Evolutionary conservation across 805 yeast species (phyloP), one percentile per base, ranked within the genome.

Genomic region (Teunomyces barrocoloradensis): DNA sequence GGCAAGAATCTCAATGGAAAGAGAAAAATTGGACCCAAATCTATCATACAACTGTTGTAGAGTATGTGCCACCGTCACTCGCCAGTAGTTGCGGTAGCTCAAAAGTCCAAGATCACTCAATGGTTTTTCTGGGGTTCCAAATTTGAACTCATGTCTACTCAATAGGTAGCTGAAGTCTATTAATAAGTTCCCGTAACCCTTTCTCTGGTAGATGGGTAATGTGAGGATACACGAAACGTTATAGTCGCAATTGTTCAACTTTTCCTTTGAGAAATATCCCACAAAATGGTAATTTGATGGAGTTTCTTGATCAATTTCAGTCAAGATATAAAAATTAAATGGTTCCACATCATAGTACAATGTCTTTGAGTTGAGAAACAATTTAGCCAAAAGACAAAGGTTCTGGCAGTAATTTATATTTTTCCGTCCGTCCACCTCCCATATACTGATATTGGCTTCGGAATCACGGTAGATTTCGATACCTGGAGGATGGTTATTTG

Each of bases 101-200:
- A 87, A 65, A 43, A 90, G 68, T 0, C 99, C 99, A 46, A 92
- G 69, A 53, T 87, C 91, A 54, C 94, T 85, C 48, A 92, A 73
- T 0, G 99, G 99, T 60, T 91, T 92, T 58, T 94, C 99, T 0
- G 99, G 99, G 0, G 97, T 87, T 0, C 98, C 99, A 47, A 78
- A 77, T 52, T 84, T 85, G 55, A 78, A 82, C 61, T 92, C 97
- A 48, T 80, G 75, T 44, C 85, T 72, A 1, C 94, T 79, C 42
- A 94, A 68, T 13, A 90, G 66, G 60, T 94, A 94, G 47, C 96
- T 88, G 63, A 94, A 89, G 53, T 88, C 95, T 60, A 94, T 92
- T 48, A 94, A 71, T 50, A 92, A 78, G 61, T 82, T 85, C 2
- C 99, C 99, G 65, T 87, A 89, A 0, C 98, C 98, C 52, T 81